A percentile compares a stretch with the other conserved stretches of the same genome.
Evolutionary conservation across 345 rosid genomes (phyloP).

Genomic region (Populus davidiana): DNA sequence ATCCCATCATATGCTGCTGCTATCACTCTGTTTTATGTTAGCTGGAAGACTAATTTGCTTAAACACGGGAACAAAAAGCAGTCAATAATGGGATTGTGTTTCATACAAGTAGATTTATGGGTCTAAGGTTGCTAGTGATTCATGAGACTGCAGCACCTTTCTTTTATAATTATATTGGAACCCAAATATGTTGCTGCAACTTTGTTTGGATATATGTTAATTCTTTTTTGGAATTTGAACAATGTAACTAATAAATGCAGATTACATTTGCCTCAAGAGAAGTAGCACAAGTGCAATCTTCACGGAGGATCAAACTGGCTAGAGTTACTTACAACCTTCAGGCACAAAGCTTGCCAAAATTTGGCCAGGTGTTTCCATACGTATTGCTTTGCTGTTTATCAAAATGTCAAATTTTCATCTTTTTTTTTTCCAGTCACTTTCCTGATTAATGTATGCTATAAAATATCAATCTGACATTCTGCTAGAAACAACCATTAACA

Average conservation of each 20-base stretch:
- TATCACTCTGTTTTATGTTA: background rate
- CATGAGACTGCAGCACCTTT: background rate
- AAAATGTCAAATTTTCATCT: background rate
- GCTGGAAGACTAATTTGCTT: background rate
- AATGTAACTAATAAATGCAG: slow-evolving; percentile 27
- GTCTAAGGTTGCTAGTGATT: background rate
- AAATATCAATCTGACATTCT: background rate
- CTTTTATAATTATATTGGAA: background rate
- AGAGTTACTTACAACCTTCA: slow-evolving; percentile 42
- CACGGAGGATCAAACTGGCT: slow-evolving; percentile 31
- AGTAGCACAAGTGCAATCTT: slow-evolving; percentile 14
- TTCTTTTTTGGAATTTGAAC: slow-evolving; percentile 3
- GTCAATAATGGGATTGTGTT: background rate
- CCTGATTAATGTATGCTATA: background rate
- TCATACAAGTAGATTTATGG: background rate
- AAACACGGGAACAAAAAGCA: background rate
- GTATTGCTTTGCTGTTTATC: background rate
- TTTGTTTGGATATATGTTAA: slow-evolving; percentile 1
- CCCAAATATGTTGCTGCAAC: background rate
- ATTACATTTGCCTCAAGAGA: slow-evolving; percentile 31
- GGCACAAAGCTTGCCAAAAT: slow-evolving; percentile 33
- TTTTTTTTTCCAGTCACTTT: background rate
- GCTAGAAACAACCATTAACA: background rate
- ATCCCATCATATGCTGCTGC: background rate
- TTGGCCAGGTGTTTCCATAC: slow-evolving; percentile 45